phyloP scores from a whole-genome alignment of 2,329 filamentous ascomycete genomes.

The Ophiostoma perfectum region DNA sequence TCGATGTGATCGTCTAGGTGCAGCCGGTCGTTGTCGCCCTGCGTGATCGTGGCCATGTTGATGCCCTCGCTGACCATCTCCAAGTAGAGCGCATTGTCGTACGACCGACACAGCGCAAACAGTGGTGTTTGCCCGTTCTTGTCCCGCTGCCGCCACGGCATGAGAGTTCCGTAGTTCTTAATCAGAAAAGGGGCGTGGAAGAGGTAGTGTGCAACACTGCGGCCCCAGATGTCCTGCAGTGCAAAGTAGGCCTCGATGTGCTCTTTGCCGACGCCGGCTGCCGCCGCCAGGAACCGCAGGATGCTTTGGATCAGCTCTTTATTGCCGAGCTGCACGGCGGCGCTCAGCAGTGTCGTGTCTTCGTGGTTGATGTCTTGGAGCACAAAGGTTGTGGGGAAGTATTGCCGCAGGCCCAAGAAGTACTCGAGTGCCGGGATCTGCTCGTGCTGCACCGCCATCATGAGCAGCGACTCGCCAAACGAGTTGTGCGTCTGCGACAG shows the following conservation, averaged over 20 bases:
- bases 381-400: constrained; percentile 65
- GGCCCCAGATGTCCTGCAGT: constrained; percentile 74
- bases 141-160: constrained; percentile 87
- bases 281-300: constrained; percentile 60
- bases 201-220: constrained; percentile 90
- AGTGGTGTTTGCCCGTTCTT: constrained; percentile 97
- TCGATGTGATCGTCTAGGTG: constrained; percentile 93
- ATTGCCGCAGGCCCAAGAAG: constrained; percentile 68
- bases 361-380: constrained; percentile 84
- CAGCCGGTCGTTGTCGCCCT: constrained; percentile 72
- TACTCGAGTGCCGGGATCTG: constrained; percentile 71
- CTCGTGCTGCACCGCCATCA: constrained; percentile 76
- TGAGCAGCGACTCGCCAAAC: constrained; percentile 75
- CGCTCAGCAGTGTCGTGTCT: constrained; percentile 80
- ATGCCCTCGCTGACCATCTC: constrained; percentile 82
- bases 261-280: constrained; percentile 43
- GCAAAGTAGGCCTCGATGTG: constrained; percentile 63
- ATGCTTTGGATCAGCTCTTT: constrained; percentile 68
- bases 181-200: constrained; percentile 87
- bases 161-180: constrained; percentile 63
- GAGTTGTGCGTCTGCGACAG: constrained; percentile 65
- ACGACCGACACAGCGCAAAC: constrained; percentile 90
- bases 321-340: constrained; percentile 81
- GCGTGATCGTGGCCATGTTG: constrained; percentile 63
- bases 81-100: constrained; percentile 83